These are phyloP conservation scores for Tremella mesenterica DNA, from an alignment of 768 basidiomycete genomes.

Conservation along the genomic window DNA sequence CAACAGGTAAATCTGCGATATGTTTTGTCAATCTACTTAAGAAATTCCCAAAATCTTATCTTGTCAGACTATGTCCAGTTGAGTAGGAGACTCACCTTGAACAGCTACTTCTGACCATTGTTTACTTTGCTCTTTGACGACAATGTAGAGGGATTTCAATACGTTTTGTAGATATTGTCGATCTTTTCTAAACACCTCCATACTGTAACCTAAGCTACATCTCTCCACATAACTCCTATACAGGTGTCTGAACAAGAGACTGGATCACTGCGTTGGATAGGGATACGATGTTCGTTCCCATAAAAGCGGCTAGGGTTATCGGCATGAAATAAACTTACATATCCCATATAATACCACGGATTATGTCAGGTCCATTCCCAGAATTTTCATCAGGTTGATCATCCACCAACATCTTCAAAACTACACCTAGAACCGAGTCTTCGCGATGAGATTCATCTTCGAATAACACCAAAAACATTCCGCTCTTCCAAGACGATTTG, in stretches of 20 bases:
- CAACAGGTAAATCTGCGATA: slow-evolving; percentile 25
- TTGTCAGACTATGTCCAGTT: background rate
- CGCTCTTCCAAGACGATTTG: slow-evolving; percentile 21
- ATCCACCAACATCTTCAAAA: background rate
- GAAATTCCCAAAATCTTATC: slow-evolving; percentile 18
- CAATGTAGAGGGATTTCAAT: background rate
- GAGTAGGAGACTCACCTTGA: slow-evolving; percentile 6
- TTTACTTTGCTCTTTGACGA: background rate
- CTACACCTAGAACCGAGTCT: background rate
- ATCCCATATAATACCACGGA: background rate
- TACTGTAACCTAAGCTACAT: too few species aligned
- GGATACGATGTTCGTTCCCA: too few species aligned
- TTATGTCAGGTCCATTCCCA: background rate
- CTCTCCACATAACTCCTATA: too few species aligned
- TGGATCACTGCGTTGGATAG: too few species aligned
- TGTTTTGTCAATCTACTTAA: slow-evolving; percentile 23
- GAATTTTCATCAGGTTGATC: background rate
- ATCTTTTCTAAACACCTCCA: background rate
- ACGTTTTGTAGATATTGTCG: background rate
- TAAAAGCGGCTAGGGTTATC: background rate
- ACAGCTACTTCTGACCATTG: slow-evolving; percentile 13
- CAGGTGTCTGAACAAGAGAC: too few species aligned
- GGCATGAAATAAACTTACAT: background rate
- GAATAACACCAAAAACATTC: slow-evolving; percentile 22
- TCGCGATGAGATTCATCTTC: slow-evolving; percentile 2